These are phyloP conservation scores for Tuber borchii DNA, from an alignment of 495 filamentous ascomycete species.

Conservation along the genomic window DNA sequence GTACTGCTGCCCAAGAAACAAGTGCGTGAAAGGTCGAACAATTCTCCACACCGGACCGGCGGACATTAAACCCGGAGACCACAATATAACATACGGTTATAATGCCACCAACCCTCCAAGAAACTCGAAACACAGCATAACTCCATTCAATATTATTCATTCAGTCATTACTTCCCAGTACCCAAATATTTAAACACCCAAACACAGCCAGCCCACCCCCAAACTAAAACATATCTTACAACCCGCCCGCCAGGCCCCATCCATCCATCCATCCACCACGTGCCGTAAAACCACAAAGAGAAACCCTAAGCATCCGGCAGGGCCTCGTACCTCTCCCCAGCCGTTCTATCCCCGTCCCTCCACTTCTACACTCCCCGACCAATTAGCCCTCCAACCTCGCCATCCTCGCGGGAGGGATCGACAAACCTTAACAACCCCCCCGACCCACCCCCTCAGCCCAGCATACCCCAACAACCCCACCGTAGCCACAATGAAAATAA, in stretches of 20 bases:
- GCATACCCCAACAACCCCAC: conserved; percentile 78
- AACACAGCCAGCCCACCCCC: not conserved
- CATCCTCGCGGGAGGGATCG: not conserved
- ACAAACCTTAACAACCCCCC: not conserved
- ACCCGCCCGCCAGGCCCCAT: not conserved
- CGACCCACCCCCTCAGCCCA: conserved; percentile 47
- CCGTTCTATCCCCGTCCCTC: not conserved
- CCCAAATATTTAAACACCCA: not conserved
- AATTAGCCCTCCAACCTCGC: not conserved
- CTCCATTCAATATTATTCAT: not conserved
- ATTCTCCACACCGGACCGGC: not conserved
- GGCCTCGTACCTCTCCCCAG: not conserved
- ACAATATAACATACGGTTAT: not conserved
- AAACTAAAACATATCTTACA: not conserved
- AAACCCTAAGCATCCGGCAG: not conserved
- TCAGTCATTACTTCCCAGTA: not conserved
- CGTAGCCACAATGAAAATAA: conserved; percentile 84
- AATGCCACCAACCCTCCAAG: not conserved
- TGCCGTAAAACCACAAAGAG: not conserved
- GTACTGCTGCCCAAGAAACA: not conserved
- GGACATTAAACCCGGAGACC: not conserved
- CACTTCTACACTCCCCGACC: not conserved
- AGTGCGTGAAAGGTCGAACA: not conserved
- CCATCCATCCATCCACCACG: not conserved
- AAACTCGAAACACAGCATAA: not conserved